A percentile compares a stretch with the other conserved stretches of the same genome.
Conservation (phyloP, 2,329 filamentous ascomycete species). For the Scolecobasidium constrictum region DNA sequence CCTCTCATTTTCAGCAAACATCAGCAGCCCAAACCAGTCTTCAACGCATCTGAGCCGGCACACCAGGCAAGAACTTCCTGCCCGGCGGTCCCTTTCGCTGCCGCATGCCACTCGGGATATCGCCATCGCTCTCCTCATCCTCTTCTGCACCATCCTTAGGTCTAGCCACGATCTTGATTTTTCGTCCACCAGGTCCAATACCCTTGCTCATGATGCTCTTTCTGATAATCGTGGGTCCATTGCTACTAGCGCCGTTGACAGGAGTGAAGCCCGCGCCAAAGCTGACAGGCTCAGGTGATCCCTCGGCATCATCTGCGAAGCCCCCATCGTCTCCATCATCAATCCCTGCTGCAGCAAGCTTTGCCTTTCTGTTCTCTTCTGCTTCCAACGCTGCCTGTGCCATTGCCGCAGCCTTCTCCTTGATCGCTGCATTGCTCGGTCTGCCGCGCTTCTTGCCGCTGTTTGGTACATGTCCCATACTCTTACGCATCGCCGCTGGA, state of each 20-base stretch:
- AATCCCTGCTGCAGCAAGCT: background rate
- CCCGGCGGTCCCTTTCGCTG: constrained; percentile 4
- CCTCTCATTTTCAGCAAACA: too few species aligned
- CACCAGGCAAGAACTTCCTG: background rate
- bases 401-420: constrained; percentile 10
- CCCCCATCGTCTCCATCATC: constrained; percentile 19
- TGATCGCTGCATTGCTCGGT: constrained; percentile 18
- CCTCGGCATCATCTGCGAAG: constrained; percentile 19
- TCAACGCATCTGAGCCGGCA: too few species aligned
- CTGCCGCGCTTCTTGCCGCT: background rate
- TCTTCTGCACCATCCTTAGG: background rate
- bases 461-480: background rate
- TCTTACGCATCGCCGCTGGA: constrained; percentile 14
- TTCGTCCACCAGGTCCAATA: background rate
- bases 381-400: background rate
- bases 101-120: background rate
- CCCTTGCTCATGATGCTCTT: background rate
- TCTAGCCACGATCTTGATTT: too few species aligned
- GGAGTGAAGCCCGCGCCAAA: background rate
- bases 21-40: too few species aligned
- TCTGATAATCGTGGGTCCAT: background rate
- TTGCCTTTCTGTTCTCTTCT: background rate
- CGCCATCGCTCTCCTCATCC: background rate
- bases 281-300: background rate
- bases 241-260: background rate